Percentiles rank a stretch among this genome's conserved stretches.
Evolutionary conservation across 495 filamentous ascomycete genomes (phyloP).

Genomic region (Penicillium arizonense): DNA sequence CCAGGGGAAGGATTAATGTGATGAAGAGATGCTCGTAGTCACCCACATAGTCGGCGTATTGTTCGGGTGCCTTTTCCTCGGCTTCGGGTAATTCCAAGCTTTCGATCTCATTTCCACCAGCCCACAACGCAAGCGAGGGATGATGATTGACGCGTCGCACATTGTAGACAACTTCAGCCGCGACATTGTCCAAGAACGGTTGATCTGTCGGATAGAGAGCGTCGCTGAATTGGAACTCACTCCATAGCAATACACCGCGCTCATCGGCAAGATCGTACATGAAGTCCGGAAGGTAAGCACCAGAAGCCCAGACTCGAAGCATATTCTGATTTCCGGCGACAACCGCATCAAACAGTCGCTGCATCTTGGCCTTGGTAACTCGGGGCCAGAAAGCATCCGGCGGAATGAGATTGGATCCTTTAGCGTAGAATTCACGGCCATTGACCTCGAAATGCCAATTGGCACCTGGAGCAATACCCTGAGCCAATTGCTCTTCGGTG

Average conservation of each 20-base stretch:
- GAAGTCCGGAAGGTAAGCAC: slow-evolving; percentile 64
- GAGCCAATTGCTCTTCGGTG: slow-evolving; percentile 53
- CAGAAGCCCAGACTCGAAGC: slow-evolving; percentile 66
- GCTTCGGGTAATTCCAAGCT: slow-evolving; percentile 51
- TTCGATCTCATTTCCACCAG: slow-evolving; percentile 66
- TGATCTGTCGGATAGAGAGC: slow-evolving; percentile 58
- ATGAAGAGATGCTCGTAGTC: slow-evolving; percentile 66
- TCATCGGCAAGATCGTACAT: slow-evolving; percentile 70
- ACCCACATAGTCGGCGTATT: slow-evolving; percentile 43
- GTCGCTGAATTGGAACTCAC: slow-evolving; percentile 66
- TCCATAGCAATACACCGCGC: slow-evolving; percentile 64
- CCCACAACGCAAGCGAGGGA: slow-evolving; percentile 66
- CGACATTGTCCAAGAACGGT: slow-evolving; percentile 57
- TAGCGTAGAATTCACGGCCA: slow-evolving; percentile 65
- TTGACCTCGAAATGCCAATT: slow-evolving; percentile 73
- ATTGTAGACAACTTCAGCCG: slow-evolving; percentile 59
- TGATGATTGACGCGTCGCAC: slow-evolving; percentile 65
- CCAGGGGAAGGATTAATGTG: slow-evolving; percentile 55
- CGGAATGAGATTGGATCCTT: slow-evolving; percentile 66
- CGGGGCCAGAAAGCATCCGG: slow-evolving; percentile 67
- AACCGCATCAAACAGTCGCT: slow-evolving; percentile 55
- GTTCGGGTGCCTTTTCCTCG: slow-evolving; percentile 42
- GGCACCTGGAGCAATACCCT: slow-evolving; percentile 60
- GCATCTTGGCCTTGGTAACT: slow-evolving; percentile 53
- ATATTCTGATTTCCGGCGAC: slow-evolving; percentile 65